Conservation (phyloP, 2,329 filamentous ascomycete genomes). For the Penicillium brevicompactum region DNA sequence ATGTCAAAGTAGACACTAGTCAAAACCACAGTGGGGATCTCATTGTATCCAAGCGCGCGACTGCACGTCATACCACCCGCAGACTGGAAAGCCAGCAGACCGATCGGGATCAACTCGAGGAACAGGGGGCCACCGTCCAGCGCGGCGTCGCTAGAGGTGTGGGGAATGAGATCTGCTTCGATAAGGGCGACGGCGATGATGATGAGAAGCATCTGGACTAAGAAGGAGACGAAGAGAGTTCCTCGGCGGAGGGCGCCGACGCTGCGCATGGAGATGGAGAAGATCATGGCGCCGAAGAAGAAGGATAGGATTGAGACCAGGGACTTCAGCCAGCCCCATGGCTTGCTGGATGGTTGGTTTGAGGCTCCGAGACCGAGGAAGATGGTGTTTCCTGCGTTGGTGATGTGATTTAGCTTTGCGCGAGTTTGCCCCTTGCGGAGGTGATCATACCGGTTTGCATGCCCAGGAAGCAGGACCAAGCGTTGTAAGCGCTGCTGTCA, state of each 20-base stretch:
- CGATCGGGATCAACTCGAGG: constrained; percentile 46
- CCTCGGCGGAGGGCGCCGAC: constrained; percentile 37
- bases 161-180: constrained; percentile 41
- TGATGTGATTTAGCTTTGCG: neutral
- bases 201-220: constrained; percentile 42
- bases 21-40: constrained; percentile 50
- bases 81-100: constrained; percentile 48
- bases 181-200: constrained; percentile 45
- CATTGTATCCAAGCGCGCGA: constrained; percentile 44
- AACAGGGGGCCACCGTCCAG: constrained; percentile 34
- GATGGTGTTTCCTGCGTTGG: constrained; percentile 46
- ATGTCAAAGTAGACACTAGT: constrained; percentile 51
- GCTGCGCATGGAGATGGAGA: constrained; percentile 40
- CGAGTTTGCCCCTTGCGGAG: neutral
- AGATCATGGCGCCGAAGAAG: constrained; percentile 45
- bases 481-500: constrained; percentile 49
- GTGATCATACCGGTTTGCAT: constrained; percentile 49
- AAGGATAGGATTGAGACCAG: constrained; percentile 46
- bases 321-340: constrained; percentile 49
- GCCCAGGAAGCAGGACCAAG: constrained; percentile 50
- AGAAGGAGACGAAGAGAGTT: constrained; percentile 46
- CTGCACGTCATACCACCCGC: constrained; percentile 48
- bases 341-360: constrained; percentile 39
- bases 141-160: constrained; percentile 20
- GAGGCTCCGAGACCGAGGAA: constrained; percentile 50